Base-by-base conservation (phyloP, 139 green algal genomes). In the Picochlorum costavermella region DNA sequence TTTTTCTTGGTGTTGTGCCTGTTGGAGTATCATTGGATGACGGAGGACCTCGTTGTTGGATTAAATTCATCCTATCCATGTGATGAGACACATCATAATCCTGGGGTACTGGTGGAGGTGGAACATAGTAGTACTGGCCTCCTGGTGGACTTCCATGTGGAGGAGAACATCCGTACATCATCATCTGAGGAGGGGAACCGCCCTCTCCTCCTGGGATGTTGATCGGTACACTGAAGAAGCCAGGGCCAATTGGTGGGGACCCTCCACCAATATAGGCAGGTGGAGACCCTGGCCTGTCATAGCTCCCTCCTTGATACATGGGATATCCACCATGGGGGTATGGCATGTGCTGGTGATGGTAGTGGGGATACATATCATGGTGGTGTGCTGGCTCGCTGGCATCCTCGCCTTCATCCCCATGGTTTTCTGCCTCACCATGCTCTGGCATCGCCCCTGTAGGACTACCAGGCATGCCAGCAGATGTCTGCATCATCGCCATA, bases 231-330 rank as follows among this genome's bases (percentile, higher is more conserved):
- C 25, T 50, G 5, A 76, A 70, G 60, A 76, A 76, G 14, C 70
- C 70, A n/a, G 70, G 62, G 44, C 50, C 61, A 56, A 76, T 46
- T 3, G 70, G 70, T 2, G 69, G 70, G 2, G 70, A 76, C 23
- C 70, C 70, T 40, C 70, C 70, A 9, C 43, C 50, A 40, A 63
- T 63, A 63, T 67, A 76, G n/a, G 71, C 58, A 59, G 62, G 36
- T 0, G 61, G 29, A 40, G 46, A 23, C 46, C 46, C 17, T 11
- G 43, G 43, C 5, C 14, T 31, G 63, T 23, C n/a, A 14, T 23
- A 64, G 1, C 58, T 23, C 9, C 56, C 58, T 17, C n/a, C 9
- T 23, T 29, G n/a, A 6, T 64, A 23, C 10, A 17, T n/a, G 25
- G 20, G 58, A 31, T 64, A 31, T 33, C 23, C 20, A 31, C 56